Base-by-base conservation (phyloP, 441 rosid species). In the Daphne laureola region DNA sequence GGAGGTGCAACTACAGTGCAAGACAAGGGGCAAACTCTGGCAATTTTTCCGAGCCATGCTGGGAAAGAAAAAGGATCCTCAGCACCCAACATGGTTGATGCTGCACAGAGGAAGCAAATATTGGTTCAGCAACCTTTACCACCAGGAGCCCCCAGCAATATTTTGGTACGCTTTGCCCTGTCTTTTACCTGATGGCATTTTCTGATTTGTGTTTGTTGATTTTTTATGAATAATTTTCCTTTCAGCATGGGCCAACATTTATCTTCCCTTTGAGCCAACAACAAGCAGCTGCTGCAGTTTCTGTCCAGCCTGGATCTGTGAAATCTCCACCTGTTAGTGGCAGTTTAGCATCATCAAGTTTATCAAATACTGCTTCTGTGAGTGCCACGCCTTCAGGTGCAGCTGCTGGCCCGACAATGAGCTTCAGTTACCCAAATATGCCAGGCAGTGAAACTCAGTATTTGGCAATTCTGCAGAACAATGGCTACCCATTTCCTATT, bases 221-320 rank as follows among this genome's bases (percentile, higher is more conserved):
- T 46, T 46, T 14, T 41, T 35, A 40, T 43, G 35, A 15, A 43
- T 63, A 18, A 25, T 26, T 48, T 59, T 9, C 43, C 42, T 71
- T 75, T 18, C 85, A 86, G 94, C 97, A 78, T 38, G 95, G 85
- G 0, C 93, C 99, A 8, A 74, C 99, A 17, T 90, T 93, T 59
- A 82, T 93, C 53, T 77, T 93, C 71, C 99, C 99, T 25, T 44
- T 90, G 66, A 78, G 80, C 73, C 99, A 93, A 61, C 99, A 82
- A 61, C 96, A 73, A 49, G 77, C 80, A 1, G 81, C 79, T 1
- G 86, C 82, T 13, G 85, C 89, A 0, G 83, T 80, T 46, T 71
- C 98, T 54, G 83, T 78, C 12, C 86, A 84, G 9, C 80, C 96
- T 17, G 82, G 80, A 16, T 57, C 64, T 36, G 68, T 59, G 36